Percentiles rank a stretch among this genome's conserved stretches.
phyloP scores from a whole-genome alignment of 2,329 filamentous ascomycete genomes.

The Fragosphaeria purpurea region DNA sequence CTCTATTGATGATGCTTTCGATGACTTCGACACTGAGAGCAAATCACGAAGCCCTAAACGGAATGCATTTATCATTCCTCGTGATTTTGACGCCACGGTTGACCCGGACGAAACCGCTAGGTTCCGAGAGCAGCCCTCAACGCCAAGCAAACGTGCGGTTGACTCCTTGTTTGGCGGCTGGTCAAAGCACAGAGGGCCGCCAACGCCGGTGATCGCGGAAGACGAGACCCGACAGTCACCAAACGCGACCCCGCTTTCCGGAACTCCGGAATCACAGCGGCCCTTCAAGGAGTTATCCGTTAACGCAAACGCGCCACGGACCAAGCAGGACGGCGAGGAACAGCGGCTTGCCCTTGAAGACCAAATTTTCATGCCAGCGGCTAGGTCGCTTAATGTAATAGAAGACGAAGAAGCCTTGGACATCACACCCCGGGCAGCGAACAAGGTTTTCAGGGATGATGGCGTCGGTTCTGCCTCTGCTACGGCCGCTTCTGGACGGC shows the following conservation, averaged over 20 bases:
- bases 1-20: conserved; percentile 17
- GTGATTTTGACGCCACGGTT: conserved; percentile 23
- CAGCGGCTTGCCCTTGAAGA: not conserved
- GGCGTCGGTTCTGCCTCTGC: no score
- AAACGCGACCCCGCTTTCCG: conserved; percentile 27
- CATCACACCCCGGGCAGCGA: not conserved
- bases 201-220: conserved; percentile 47
- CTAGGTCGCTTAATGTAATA: not conserved
- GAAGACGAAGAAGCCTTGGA: not conserved
- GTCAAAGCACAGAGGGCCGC: conserved; percentile 29
- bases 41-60: conserved; percentile 37
- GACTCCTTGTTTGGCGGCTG: conserved; percentile 32
- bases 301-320: conserved; percentile 34
- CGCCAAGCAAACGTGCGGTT: conserved; percentile 30
- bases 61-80: conserved; percentile 47
- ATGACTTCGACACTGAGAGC: conserved; percentile 21
- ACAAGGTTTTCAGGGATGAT: conserved; percentile 8
- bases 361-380: not conserved
- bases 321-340: not conserved
- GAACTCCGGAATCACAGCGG: conserved; percentile 44
- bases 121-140: conserved; percentile 21
- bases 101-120: not conserved
- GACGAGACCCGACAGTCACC: conserved; percentile 52
- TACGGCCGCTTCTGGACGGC: conserved; percentile 25
- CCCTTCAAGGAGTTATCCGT: conserved; percentile 54